A percentile compares a stretch with the other conserved stretches of the same genome.
Conservation (phyloP, 805 yeast species). For the Cyberlindnera mississippiensis region DNA sequence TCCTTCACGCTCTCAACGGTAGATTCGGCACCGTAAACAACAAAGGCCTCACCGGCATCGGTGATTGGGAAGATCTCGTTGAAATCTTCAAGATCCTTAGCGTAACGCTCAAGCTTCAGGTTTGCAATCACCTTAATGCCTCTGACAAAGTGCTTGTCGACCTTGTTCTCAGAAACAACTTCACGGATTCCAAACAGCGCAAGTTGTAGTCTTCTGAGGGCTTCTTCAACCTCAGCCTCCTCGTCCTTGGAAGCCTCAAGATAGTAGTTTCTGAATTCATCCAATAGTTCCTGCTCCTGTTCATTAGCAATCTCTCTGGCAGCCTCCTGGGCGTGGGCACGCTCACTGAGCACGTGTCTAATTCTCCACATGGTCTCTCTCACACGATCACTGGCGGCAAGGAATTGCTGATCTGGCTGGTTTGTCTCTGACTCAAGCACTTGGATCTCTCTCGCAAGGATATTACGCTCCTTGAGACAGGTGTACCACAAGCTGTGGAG, state of each 20-base stretch:
- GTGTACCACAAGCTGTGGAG: constrained; percentile 89
- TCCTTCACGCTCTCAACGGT: constrained; percentile 36
- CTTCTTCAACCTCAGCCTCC: constrained; percentile 59
- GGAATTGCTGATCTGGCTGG: constrained; percentile 34
- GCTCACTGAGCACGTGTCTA: constrained; percentile 82
- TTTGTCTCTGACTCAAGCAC: constrained; percentile 44
- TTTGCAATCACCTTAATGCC: constrained; percentile 71
- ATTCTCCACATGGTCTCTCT: constrained; percentile 71
- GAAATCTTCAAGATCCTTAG: constrained; percentile 35
- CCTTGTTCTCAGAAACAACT: constrained; percentile 51
- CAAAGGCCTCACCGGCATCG: constrained; percentile 42
- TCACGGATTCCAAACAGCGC: constrained; percentile 85
- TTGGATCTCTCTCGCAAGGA: constrained; percentile 69
- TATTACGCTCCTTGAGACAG: constrained; percentile 77
- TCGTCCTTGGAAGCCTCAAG: constrained; percentile 49
- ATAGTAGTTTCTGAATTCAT: constrained; percentile 56
- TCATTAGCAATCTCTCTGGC: constrained; percentile 45
- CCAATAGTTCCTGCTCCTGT: constrained; percentile 45
- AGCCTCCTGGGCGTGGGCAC: constrained; percentile 66
- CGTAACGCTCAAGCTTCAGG: constrained; percentile 58
- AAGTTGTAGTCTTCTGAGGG: constrained; percentile 71
- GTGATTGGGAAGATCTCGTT: constrained; percentile 27
- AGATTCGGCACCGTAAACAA: constrained; percentile 44
- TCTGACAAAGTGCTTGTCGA: constrained; percentile 54
- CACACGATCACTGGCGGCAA: constrained; percentile 35